Evolutionary conservation across 805 yeast genomes (phyloP).

Genomic region (Cephaloascus fragrans): DNA sequence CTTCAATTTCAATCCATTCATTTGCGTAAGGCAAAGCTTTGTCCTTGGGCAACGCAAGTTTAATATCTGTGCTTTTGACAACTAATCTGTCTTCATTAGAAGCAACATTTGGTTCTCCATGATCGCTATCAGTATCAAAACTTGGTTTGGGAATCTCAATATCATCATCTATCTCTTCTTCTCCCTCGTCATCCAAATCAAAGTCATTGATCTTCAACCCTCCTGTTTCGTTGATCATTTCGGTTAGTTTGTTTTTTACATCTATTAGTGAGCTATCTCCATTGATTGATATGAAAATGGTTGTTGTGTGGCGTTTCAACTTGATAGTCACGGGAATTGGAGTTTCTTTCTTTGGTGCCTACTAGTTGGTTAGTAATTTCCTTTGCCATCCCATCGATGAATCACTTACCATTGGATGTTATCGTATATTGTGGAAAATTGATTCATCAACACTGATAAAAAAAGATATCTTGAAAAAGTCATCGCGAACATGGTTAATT

Average conservation of each 20-base stretch:
- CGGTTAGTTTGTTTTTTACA: conserved; percentile 18
- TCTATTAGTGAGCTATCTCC: conserved; percentile 9
- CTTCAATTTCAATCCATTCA: conserved; percentile 21
- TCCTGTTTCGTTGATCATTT: conserved; percentile 36
- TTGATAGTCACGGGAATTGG: conserved; percentile 4
- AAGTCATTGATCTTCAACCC: conserved; percentile 25
- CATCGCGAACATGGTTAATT: too few relatives aligned
- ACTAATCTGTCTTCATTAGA: conserved; percentile 1
- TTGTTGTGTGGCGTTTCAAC: conserved; percentile 22
- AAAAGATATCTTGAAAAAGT: too few relatives aligned
- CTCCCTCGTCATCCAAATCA: conserved; percentile 14
- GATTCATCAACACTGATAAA: too few relatives aligned
- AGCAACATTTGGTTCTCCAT: conserved; percentile 4
- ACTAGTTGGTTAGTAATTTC: background rate
- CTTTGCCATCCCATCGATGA: background rate
- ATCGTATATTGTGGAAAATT: too few relatives aligned
- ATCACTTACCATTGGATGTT: background rate
- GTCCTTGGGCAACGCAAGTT: conserved; percentile 32
- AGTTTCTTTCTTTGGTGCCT: background rate
- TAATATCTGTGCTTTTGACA: conserved; percentile 14
- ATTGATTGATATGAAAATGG: conserved; percentile 17
- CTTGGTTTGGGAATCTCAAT: conserved; percentile 30
- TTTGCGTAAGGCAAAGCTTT: conserved; percentile 21
- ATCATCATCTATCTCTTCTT: conserved; percentile 15
- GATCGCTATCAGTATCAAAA: conserved; percentile 13